These are phyloP conservation scores for Gynostemma pentaphyllum DNA, from an alignment of 306 rosid species.

Conservation along the genomic window DNA sequence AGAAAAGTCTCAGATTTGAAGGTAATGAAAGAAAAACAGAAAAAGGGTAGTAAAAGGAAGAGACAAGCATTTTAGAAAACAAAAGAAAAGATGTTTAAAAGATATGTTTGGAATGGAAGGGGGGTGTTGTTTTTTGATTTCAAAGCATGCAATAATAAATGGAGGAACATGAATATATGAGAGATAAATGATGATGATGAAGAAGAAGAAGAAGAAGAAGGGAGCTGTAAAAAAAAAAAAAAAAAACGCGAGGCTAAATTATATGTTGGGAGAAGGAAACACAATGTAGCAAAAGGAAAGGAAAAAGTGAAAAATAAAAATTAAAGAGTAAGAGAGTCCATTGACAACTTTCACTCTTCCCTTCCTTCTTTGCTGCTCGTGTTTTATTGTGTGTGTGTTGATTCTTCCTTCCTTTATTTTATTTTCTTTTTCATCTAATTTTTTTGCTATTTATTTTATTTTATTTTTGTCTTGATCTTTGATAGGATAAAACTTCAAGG, in stretches of 20 bases:
- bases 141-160: conserved; percentile 32
- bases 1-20: conserved; percentile 26
- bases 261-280: conserved; percentile 3
- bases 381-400: background rate
- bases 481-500: background rate
- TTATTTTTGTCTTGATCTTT: background rate
- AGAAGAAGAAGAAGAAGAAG: conserved; percentile 4
- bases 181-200: background rate
- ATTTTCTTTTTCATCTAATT: background rate
- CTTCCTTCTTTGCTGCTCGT: background rate
- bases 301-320: background rate
- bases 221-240: conserved; percentile 5
- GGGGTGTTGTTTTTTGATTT: conserved; percentile 18
- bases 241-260: conserved; percentile 9
- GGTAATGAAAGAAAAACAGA: conserved; percentile 16
- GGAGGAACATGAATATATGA: conserved; percentile 14
- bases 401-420: background rate
- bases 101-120: background rate
- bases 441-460: background rate
- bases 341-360: background rate
- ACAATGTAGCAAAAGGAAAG: conserved; percentile 13
- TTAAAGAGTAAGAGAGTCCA: conserved; percentile 3
- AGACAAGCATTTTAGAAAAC: background rate
- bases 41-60: conserved; percentile 14
- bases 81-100: conserved; percentile 3